These are phyloP conservation scores for Penicillium canescens DNA, from an alignment of 495 filamentous ascomycete species.

Conservation along the genomic window DNA sequence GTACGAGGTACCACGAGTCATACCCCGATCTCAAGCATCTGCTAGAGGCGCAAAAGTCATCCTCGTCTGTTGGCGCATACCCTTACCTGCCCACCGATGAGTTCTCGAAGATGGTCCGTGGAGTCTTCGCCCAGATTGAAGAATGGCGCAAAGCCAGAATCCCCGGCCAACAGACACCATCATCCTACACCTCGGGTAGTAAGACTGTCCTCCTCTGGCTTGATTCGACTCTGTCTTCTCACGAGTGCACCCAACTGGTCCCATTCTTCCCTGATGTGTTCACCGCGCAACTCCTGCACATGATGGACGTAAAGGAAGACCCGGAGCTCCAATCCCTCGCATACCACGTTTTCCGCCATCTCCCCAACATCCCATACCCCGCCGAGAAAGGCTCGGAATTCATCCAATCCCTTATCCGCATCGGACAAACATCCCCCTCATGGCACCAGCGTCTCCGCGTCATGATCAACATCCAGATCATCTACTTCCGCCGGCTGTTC, in stretches of 20 bases:
- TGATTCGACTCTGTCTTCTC: conserved; percentile 83
- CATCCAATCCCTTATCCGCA: conserved; percentile 81
- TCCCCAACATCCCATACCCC: conserved; percentile 93
- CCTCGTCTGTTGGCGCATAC: conserved; percentile 81
- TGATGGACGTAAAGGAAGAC: conserved; percentile 99
- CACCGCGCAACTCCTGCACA: conserved; percentile 89
- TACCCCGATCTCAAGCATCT: conserved; percentile 75
- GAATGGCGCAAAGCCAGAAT: conserved; percentile 81
- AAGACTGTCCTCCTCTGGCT: conserved; percentile 97
- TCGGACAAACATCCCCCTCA: conserved; percentile 80
- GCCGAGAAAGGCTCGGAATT: conserved; percentile 81
- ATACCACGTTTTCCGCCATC: conserved; percentile 95
- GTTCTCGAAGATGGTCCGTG: conserved; percentile 67
- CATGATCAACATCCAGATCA: conserved; percentile 97
- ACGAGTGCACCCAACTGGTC: conserved; percentile 89
- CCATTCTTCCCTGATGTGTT: conserved; percentile 89
- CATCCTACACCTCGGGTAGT: conserved; percentile 90
- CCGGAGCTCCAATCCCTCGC: conserved; percentile 91
- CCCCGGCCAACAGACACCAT: conserved; percentile 89
- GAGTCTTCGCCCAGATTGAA: conserved; percentile 80
- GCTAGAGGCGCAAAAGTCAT: conserved; percentile 72
- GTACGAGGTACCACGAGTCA: conserved; percentile 90
- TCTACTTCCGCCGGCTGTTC: conserved; percentile 97
- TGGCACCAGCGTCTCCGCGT: conserved; percentile 98
- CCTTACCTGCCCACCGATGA: conserved; percentile 78